Base-by-base conservation (phyloP, 83 land plant species). In the Picea abies region DNA sequence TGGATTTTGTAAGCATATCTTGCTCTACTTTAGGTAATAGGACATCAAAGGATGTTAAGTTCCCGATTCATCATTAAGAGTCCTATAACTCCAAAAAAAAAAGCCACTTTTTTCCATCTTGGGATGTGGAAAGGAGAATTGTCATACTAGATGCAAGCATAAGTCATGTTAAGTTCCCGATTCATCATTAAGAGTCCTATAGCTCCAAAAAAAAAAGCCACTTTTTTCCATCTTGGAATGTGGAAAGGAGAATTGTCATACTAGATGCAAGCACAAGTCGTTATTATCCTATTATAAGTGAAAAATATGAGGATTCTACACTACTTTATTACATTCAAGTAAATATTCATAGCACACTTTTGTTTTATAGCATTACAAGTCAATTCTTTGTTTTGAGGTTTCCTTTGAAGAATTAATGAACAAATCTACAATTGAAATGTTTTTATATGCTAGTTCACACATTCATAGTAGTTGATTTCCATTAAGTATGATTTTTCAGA, bases 271-370 rank as follows among this genome's bases (percentile, higher is more conserved):
- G 94, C 44, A 78, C 82, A 71, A 83, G 80, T 76, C 86, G 79
- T 76, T 86, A 86, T 77, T 97, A 89, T 79, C 89, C 95, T 26
- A 77, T 85, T 20, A 85, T 93, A 49, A 97, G 96, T 85, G 81
- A 86, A 63, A 83, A 78, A 78, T 94, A 97, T 85, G 95, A 91
- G 25, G 96, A 97, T 89, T 97, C 99, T 80, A 89, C 97, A 11
- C 72, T 97, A 25, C 88, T 92, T 64, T 86, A 91, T 78, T 95
- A 95, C 84, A 89, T 97, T 82, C 99, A 97, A 95, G 99, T 95
- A 86, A 16, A 14, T 44, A 7, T 72, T 71, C 41, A 44, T 26
- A 15, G 25, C 20, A 70, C 75, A 35, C 47, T 17, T 37, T n/a
- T 35, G 19, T 17, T 19, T 17, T 19, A 17, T 32, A 20, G 20